A percentile compares a stretch with the other conserved stretches of the same genome.
phyloP scores from a whole-genome alignment of 2,329 filamentous ascomycete genomes.

The Coniochaeta ligniaria region DNA sequence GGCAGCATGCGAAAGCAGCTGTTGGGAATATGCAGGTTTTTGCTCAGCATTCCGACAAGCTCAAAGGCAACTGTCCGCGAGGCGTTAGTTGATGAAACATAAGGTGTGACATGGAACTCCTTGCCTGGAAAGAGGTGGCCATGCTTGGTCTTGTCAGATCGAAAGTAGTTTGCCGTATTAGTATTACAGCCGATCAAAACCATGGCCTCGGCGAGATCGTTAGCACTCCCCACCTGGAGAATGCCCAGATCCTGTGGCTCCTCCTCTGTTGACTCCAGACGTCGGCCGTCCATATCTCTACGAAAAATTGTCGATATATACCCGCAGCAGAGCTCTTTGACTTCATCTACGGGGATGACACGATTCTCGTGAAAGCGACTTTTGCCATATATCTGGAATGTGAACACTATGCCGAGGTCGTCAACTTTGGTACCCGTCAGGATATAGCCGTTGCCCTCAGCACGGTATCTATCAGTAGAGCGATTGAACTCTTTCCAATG shows the following conservation, averaged over 20 bases:
- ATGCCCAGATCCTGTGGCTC: conserved; percentile 33
- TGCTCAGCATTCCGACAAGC: conserved; percentile 49
- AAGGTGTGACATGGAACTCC: conserved; percentile 5
- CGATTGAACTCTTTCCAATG: conserved; percentile 54
- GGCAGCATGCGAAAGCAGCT: conserved; percentile 47
- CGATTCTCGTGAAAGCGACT: conserved; percentile 40
- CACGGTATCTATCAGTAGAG: conserved; percentile 41
- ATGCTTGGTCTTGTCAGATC: conserved; percentile 24
- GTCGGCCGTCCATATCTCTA: conserved; percentile 27
- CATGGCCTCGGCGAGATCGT: conserved; percentile 45
- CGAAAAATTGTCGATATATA: conserved; percentile 47
- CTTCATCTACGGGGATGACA: conserved; percentile 43
- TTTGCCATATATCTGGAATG: conserved; percentile 42
- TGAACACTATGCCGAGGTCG: conserved; percentile 48
- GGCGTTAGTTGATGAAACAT: conserved; percentile 9
- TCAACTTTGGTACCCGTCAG: conserved; percentile 35
- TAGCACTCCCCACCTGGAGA: conserved; percentile 39
- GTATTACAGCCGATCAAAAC: conserved; percentile 46
- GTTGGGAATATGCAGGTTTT: conserved; percentile 39
- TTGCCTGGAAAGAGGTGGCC: conserved; percentile 44
- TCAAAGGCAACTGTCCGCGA: conserved; percentile 43
- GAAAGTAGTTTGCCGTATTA: conserved; percentile 39
- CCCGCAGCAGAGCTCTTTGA: conserved; percentile 50
- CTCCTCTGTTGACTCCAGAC: conserved; percentile 29
- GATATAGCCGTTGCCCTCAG: conserved; percentile 47